phyloP scores from a whole-genome alignment of 257 asterid genomes.

The Forsythia suspensa region DNA sequence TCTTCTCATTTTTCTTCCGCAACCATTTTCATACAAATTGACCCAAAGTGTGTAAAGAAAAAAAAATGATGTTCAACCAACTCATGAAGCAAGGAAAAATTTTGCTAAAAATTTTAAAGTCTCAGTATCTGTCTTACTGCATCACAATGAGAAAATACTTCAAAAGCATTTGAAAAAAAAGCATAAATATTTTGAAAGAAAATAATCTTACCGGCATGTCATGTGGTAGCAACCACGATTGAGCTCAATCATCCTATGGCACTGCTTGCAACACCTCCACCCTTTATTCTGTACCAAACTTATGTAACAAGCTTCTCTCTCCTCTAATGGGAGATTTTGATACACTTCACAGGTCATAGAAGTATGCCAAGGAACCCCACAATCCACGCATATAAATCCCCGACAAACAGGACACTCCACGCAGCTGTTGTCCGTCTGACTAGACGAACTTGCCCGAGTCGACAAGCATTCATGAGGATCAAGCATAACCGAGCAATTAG shows the following conservation, averaged over 20 bases:
- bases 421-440: conserved; percentile 53
- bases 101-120: neutral
- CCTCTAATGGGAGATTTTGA: conserved; percentile 62
- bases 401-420: conserved; percentile 81
- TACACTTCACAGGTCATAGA: conserved; percentile 80
- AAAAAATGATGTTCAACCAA: neutral
- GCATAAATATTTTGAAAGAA: conserved; percentile 5
- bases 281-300: conserved; percentile 50
- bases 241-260: conserved; percentile 70
- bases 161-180: neutral
- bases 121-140: neutral
- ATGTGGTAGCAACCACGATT: conserved; percentile 74
- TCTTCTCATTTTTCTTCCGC: neutral
- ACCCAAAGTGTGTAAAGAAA: neutral
- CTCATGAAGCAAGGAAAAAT: neutral
- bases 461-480: conserved; percentile 70
- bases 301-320: conserved; percentile 55
- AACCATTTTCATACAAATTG: neutral
- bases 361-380: conserved; percentile 89
- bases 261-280: conserved; percentile 75
- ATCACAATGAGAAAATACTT: neutral
- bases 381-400: conserved; percentile 68
- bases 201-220: conserved; percentile 67
- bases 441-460: conserved; percentile 52
- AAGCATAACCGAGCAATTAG: conserved; percentile 69